These are phyloP conservation scores for Gastrolobium bilobum DNA, from an alignment of 306 rosid genomes.

Conservation along the genomic window DNA sequence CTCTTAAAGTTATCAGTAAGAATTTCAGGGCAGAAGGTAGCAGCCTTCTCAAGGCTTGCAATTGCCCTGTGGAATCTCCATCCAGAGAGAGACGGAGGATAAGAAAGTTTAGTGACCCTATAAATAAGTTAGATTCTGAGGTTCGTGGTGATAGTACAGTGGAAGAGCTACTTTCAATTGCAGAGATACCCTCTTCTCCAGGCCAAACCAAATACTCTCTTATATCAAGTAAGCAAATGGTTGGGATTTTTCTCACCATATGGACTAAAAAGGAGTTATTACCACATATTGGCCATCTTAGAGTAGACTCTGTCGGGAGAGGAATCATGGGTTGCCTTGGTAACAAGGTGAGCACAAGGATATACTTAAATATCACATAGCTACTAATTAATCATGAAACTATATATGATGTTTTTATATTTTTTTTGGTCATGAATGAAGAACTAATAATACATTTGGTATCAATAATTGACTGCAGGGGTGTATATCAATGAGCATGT, in stretches of 20 bases:
- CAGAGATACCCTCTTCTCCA: slow-evolving; percentile 61
- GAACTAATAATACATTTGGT: slow-evolving; percentile 14
- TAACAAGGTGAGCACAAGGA: slow-evolving; percentile 70
- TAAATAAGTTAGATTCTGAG: slow-evolving; percentile 48
- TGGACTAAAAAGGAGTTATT: slow-evolving; percentile 84
- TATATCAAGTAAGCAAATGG: slow-evolving; percentile 90
- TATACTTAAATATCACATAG: background rate
- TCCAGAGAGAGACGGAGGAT: slow-evolving; percentile 60
- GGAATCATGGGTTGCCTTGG: slow-evolving; percentile 96
- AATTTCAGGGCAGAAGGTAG: slow-evolving; percentile 68
- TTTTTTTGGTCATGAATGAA: background rate
- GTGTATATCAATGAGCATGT: slow-evolving; percentile 93
- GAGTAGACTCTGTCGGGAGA: slow-evolving; percentile 85
- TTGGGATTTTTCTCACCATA: slow-evolving; percentile 84
- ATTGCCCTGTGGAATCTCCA: slow-evolving; percentile 70
- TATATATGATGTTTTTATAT: background rate
- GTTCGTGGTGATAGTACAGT: slow-evolving; percentile 31
- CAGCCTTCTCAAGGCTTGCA: slow-evolving; percentile 77
- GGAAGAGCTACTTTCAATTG: slow-evolving; percentile 66
- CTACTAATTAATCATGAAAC: too few species aligned
- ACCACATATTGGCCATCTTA: slow-evolving; percentile 86
- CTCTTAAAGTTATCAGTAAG: slow-evolving; percentile 73
- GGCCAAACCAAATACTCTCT: slow-evolving; percentile 61
- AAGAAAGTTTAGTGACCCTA: slow-evolving; percentile 63
- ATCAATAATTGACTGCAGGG: slow-evolving; percentile 69